Percentiles rank a stretch among this genome's conserved stretches.
These are phyloP conservation scores for Hylodesmum podocarpum DNA, from an alignment of 306 rosid genomes.

Conservation along the genomic window DNA sequence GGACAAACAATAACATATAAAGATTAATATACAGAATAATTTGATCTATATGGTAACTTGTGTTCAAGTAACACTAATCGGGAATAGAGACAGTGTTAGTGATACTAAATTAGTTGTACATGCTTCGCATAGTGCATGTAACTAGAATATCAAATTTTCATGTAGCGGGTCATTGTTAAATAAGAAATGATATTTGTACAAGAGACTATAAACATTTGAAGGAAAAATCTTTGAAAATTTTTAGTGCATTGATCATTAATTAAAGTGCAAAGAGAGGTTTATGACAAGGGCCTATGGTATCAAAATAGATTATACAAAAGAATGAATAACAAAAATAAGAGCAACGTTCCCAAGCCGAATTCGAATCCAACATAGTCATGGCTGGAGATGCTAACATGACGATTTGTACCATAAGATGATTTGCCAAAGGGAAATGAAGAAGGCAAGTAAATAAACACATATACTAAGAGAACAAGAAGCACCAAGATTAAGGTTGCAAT, in stretches of 20 bases:
- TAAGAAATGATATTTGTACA: too few species aligned
- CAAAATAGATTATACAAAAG: constrained; percentile 27
- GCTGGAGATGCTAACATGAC: not conserved
- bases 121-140: too few species aligned
- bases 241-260: not conserved
- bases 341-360: constrained; percentile 43
- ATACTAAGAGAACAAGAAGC: constrained; percentile 33
- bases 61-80: too few species aligned
- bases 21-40: too few species aligned
- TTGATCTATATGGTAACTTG: too few species aligned
- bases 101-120: not conserved
- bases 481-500: constrained; percentile 3
- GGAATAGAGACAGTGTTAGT: too few species aligned
- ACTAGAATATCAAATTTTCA: too few species aligned
- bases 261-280: not conserved
- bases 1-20: too few species aligned
- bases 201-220: not conserved
- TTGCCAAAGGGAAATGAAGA: constrained; percentile 35
- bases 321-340: constrained; percentile 42
- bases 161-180: not conserved
- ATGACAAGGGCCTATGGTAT: not conserved
- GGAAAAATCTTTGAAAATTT: too few species aligned
- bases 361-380: constrained; percentile 36
- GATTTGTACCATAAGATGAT: constrained; percentile 13
- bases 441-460: constrained; percentile 16